Conservation (phyloP, 2,329 filamentous ascomycete species). For the Pyrenophora tritici-repentis region DNA sequence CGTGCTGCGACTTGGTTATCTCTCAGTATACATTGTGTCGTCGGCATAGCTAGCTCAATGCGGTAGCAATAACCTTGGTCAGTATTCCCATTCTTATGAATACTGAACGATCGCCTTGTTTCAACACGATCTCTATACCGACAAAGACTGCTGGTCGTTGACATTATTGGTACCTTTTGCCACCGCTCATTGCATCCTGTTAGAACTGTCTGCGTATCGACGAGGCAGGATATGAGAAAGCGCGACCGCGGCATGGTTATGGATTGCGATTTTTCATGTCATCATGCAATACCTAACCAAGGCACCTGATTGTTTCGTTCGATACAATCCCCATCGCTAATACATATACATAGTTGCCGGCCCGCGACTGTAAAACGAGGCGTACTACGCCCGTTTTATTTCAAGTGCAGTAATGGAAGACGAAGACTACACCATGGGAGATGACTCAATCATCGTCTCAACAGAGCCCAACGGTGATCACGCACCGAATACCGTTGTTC, state of each 20-base stretch:
- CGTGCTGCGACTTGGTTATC: neutral
- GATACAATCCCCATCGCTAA: conserved; percentile 1
- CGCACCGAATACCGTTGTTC: conserved; percentile 32
- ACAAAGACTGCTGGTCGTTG: neutral
- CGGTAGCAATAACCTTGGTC: conserved; percentile 16
- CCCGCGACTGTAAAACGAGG: conserved; percentile 21
- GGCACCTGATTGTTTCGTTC: neutral
- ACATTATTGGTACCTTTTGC: too few species aligned
- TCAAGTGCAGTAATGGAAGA: conserved; percentile 30
- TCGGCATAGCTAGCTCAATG: conserved; percentile 15
- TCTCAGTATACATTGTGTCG: neutral
- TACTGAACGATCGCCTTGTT: neutral
- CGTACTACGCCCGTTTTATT: conserved; percentile 20
- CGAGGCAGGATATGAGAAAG: too few species aligned
- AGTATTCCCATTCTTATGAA: conserved; percentile 2
- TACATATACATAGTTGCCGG: conserved; percentile 14
- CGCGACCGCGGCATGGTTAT: too few species aligned
- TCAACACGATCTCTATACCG: neutral
- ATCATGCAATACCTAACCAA: neutral
- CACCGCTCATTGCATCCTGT: too few species aligned
- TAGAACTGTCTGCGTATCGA: too few species aligned
- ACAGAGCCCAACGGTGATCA: conserved; percentile 42
- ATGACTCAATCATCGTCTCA: conserved; percentile 35
- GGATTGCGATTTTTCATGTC: neutral
- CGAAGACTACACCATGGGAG: conserved; percentile 38